Base-by-base conservation (phyloP, 2,329 filamentous ascomycete genomes). In the Colletotrichum ledebouriae region DNA sequence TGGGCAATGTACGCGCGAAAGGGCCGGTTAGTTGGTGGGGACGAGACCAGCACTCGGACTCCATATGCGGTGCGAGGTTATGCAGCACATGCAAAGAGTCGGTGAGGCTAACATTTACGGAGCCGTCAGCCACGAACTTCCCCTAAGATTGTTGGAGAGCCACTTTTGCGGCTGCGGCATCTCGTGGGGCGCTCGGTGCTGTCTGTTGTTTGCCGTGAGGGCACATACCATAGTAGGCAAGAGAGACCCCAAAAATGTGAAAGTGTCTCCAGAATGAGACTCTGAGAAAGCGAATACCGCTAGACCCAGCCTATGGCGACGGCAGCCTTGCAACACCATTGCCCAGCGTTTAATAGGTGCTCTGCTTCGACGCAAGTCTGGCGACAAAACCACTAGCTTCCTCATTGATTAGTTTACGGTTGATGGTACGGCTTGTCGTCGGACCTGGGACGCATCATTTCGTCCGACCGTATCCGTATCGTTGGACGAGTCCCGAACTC, bases 381-480 rank as follows among this genome's bases (percentile, higher is more conserved):
- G n/a, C 13, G 52, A 34, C 22, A 60, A 42, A 15, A 12, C 10
- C 42, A 25, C 17, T 33, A 29, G 33, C 50, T 50, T 58, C 46
- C 59, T 67, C 52, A 67, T 67, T 67, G 64, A 52, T 52, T 20
- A 29, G 37, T 52, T 58, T 67, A 67, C 64, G 57, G 41, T 34
- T 17, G 20, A 56, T 34, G 29, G 41, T 62, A n/a, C n/a, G 33
- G 39, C 12, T 29, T 34, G 58, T 52, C 13, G 58, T 50, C 33
- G 33, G 13, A 29, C 12, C n/a, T 61, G 15, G 63, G 22, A 37
- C 44, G 50, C 37, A 17, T 49, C 25, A 57, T 10, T 13, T 47
- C 46, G 42, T 44, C 59, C 59, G 37, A 63, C 50, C 50, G 20
- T 59, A 25, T 53, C 50, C 50, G 20, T 59, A 25, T 53, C 46